Base-by-base conservation (phyloP, 2,329 filamentous ascomycete genomes). In the Fusarium denticulatum region DNA sequence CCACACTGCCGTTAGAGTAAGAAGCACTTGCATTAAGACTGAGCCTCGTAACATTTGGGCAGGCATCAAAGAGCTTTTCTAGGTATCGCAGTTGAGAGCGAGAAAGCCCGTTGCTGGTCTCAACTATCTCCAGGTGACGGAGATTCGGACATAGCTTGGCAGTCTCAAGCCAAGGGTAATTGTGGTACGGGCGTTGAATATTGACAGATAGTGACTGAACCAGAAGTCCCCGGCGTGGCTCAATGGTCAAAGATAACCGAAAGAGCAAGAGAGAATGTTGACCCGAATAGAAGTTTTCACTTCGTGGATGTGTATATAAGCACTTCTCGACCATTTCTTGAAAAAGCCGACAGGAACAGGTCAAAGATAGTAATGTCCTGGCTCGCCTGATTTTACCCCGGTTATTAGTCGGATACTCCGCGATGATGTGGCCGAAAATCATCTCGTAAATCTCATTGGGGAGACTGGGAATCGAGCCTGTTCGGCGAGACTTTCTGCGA, bases 381-480 rank as follows among this genome's bases (percentile, higher is more conserved):
- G 16, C 8, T 50, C 30, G 47, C 6, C 12, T 34, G 3, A 3
- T 18, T 24, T 50, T 46, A 13, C 13, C 28, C 20, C 6, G 45
- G 8, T 5, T 4, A 46, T 8, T 11, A 46, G 26, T 22, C 1
- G 45, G 22, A 36, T 34, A 34, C 1, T 50, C 47, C 7, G 6
- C 8, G 24, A 24, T 4, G 5, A 30, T n/a, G 55, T 28, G 14
- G 7, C 45, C 30, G 32, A 75, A 22, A 10, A 75, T 68, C 4
- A 59, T 37, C 3, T 36, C 40, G 13, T 30, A 71, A 9, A 75
- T 32, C 43, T 75, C 69, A 1, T 13, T 14, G 3, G 72, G 69
- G 10, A 74, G 34, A 7, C 5, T 24, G 2, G 22, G 16, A 18
- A 3, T 4, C 18, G 1, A 15, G n/a, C 13, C 3, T 6, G 6